phyloP scores from a whole-genome alignment of 371 early-diverging fungal genomes.

The Mucor lusitanicus region DNA sequence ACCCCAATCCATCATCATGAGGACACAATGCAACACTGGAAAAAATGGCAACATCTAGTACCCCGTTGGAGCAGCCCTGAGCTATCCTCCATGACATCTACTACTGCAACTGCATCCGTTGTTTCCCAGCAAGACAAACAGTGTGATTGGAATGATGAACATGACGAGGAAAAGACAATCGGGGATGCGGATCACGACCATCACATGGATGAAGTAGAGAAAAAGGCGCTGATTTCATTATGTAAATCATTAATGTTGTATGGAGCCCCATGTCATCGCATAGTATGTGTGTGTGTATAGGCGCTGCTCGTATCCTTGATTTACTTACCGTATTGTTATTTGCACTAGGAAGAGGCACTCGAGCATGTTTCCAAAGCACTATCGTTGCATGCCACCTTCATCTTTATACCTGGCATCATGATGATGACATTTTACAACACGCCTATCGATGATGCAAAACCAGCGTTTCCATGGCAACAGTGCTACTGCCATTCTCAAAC shows the following conservation, averaged over 20 bases:
- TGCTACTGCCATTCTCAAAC: conserved; percentile 54
- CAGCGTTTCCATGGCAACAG: background rate
- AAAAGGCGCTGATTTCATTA: conserved; percentile 64
- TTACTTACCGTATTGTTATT: background rate
- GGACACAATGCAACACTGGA: background rate
- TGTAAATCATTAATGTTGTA: conserved; percentile 70
- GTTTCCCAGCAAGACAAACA: background rate
- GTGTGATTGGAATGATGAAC: background rate
- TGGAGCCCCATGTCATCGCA: conserved; percentile 76
- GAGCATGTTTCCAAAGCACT: conserved; percentile 51
- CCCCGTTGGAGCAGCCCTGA: conserved; percentile 17
- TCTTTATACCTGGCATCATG: conserved; percentile 66
- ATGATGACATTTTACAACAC: conserved; percentile 37
- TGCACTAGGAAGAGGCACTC: conserved; percentile 52
- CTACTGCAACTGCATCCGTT: background rate
- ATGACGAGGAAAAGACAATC: conserved; percentile 10
- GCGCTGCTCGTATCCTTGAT: background rate
- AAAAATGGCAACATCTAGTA: conserved; percentile 6
- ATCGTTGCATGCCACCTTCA: conserved; percentile 51
- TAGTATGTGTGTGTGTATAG: conserved; percentile 30
- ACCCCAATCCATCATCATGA: background rate
- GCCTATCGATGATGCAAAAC: background rate
- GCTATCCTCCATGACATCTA: background rate
- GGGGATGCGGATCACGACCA: background rate
- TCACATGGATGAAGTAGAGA: conserved; percentile 25